Base-by-base conservation (phyloP, 768 basidiomycete genomes). In the Tricholoma sp. region DNA sequence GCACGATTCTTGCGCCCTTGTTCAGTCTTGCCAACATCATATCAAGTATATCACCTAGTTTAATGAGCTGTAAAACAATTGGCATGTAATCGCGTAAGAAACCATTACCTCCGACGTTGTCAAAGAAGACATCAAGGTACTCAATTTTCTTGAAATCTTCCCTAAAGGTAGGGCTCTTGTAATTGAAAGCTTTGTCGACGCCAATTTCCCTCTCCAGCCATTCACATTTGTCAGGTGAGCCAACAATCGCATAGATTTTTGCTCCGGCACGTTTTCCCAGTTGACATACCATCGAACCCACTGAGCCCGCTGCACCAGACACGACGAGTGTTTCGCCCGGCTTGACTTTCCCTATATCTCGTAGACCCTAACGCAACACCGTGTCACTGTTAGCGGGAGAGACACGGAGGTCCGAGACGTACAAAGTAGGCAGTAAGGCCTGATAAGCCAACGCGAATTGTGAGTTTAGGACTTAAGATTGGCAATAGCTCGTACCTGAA, bases 381-480 rank as follows among this genome's bases (percentile, higher is more conserved):
- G 12, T 12, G 22, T 46, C 45, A 22, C 21, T 7, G n/a, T 6
- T 31, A 31, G 27, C 19, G 6, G 31, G 16, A 49, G 4, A 7
- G 2, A 16, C 16, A n/a, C 31, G 29, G 8, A 18, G n/a, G 9
- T 31, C 27, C 5, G 14, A 47, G 7, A 66, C 83, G 55, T 65
- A 93, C 93, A 60, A 94, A 91, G 70, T 94, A 97, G 4, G 94
- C 94, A 5, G 94, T 96, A 67, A 94, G 64, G 8, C 91, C 91
- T 89, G 64, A 31, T 16, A 59, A 21, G 9, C 16, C 8, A 46
- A 45, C 32, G 37, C 27, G 9, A 27, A 11, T 22, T 35, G 11
- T 43, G 35, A 18, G 24, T 47, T 27, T 19, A 21, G 22, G 43
- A 46, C 9, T 29, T 11, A 14, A 5, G 11, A 3, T 49, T 39